These are phyloP conservation scores for Patellifolia procumbens DNA, from an alignment of 179 eudicot species.

Conservation along the genomic window DNA sequence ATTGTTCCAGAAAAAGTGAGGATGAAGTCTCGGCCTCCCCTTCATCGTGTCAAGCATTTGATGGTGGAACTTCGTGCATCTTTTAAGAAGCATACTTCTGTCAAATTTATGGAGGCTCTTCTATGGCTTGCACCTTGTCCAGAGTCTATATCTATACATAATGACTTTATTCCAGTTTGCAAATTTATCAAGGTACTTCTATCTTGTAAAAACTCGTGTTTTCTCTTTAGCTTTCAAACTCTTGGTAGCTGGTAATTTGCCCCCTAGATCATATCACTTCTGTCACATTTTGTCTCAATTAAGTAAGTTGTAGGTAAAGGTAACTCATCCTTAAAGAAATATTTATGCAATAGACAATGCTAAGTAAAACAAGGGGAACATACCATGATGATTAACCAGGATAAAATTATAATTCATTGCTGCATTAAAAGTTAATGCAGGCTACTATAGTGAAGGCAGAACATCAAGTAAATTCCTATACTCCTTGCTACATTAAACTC, in stretches of 20 bases:
- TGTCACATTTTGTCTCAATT: background rate
- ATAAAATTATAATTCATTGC: too few species aligned
- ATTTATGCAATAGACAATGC: too few species aligned
- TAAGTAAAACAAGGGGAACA: too few species aligned
- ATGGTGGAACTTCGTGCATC: conserved; percentile 15
- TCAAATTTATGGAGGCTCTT: conserved; percentile 13
- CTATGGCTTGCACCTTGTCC: conserved; percentile 26
- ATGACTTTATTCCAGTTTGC: background rate
- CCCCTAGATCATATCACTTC: background rate
- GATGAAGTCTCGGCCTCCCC: conserved; percentile 23
- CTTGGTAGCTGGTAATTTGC: background rate
- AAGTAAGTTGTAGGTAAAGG: background rate
- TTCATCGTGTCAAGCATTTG: conserved; percentile 22
- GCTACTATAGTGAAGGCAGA: too few species aligned
- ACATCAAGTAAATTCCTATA: too few species aligned
- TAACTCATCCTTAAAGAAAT: background rate
- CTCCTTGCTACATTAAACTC: too few species aligned
- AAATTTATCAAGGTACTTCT: conserved; percentile 21
- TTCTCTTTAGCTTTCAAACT: background rate
- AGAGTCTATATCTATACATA: conserved; percentile 17
- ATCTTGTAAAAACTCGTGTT: background rate
- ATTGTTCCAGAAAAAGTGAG: conserved; percentile 15
- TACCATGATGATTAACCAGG: too few species aligned
- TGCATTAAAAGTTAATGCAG: too few species aligned
- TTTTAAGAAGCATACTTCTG: conserved; percentile 5